Base-by-base conservation (phyloP, 345 rosid genomes). In the Eucalyptus decipiens region DNA sequence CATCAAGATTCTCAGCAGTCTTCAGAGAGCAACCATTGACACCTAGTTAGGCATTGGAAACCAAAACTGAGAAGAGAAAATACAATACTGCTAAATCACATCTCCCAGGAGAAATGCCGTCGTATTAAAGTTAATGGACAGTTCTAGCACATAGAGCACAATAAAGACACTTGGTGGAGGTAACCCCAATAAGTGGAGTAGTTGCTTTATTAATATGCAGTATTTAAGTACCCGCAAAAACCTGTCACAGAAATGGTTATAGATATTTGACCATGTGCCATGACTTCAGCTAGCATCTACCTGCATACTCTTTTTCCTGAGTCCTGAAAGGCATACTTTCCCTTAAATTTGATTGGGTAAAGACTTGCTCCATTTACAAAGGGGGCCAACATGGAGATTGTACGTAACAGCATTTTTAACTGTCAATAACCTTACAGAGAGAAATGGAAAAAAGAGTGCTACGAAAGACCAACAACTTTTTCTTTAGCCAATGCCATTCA, bases 21-120 rank as follows among this genome's bases (percentile, higher is more conserved):
- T 96, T 98, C 92, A 98, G 90, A 52, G 99, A 98, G 93, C 99
- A 97, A 26, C 99, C 98, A 88, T 97, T 98, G 90, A 98, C 91
- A 92, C 99, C 99, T 97, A 92, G 32, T 65, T 56, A 58, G 85
- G 47, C 85, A 76, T 76, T 21, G 85, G 85, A 76, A 76, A 76
- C 85, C 47, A 76, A 76, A 76, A 76, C 5, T 76, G 85, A 76
- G 85, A 76, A 76, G 85, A 76, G 85, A 42, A 76, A 24, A 21
- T 40, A 40, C 24, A 76, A 76, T 76, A 76, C 30, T 76, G 30
- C 16, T 37, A 76, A 76, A 76, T 37, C 45, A 72, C 15, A 5
- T 72, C 45, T 72, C 45, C 42, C 45, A 34, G 81, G 81, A 37
- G 45, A 37, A 69, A 69, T 69, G 28, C 23, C 2, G 4, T 37